These are phyloP conservation scores for Grosmannia huntii DNA, from an alignment of 2,329 filamentous ascomycete species.

Conservation along the genomic window DNA sequence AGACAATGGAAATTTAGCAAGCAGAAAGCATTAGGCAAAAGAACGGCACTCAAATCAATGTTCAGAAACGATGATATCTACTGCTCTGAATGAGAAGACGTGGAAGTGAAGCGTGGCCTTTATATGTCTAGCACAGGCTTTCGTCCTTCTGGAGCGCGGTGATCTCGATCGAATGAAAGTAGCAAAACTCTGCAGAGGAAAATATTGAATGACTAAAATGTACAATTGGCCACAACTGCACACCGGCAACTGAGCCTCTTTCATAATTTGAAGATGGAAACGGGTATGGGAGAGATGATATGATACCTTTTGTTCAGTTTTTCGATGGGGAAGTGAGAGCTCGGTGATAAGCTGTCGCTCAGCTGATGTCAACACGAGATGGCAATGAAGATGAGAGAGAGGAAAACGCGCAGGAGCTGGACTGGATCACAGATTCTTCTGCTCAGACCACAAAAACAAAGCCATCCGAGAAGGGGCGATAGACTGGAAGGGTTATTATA, in stretches of 20 bases:
- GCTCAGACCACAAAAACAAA: background rate
- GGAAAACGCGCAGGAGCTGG: background rate
- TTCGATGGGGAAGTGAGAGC: background rate
- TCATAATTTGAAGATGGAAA: background rate
- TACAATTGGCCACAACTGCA: background rate
- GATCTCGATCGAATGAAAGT: background rate
- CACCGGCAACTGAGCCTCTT: background rate
- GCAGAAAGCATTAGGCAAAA: background rate
- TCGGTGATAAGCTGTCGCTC: background rate
- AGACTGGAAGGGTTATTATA: background rate
- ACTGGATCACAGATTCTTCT: background rate
- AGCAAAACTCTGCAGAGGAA: background rate
- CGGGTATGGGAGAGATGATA: background rate
- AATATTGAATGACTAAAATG: background rate
- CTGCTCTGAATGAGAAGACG: background rate
- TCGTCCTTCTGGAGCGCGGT: background rate
- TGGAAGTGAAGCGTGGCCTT: background rate
- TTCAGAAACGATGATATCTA: background rate
- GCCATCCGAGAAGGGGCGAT: background rate
- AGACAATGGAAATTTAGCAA: background rate
- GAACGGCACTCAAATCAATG: background rate
- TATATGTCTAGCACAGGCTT: background rate
- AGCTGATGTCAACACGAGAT: background rate
- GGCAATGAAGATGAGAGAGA: background rate
- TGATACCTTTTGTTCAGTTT: background rate